Evolutionary conservation across 2,329 filamentous ascomycete genomes (phyloP).

Genomic region (Pseudocercospora fuligena): DNA sequence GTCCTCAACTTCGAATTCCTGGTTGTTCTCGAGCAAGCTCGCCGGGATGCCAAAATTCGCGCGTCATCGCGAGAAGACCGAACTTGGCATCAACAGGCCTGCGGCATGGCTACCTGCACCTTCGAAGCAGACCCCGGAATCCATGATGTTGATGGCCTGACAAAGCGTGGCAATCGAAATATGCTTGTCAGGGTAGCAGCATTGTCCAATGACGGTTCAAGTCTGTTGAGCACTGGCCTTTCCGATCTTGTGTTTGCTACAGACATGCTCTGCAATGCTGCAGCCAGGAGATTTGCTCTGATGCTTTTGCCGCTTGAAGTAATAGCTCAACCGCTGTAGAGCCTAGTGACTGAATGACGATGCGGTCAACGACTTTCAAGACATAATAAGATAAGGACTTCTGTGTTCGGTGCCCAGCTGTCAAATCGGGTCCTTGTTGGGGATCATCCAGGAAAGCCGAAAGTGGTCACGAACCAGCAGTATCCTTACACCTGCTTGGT

Average conservation of each 20-base stretch:
- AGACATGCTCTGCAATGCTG: neutral
- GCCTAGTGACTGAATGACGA: neutral
- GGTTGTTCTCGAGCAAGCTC: neutral
- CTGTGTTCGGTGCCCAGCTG: neutral
- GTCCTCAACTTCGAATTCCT: neutral
- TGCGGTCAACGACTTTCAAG: neutral
- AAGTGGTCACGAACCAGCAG: neutral
- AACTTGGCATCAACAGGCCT: neutral
- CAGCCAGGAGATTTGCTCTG: neutral
- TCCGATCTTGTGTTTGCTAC: neutral
- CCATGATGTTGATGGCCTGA: conserved; percentile 1
- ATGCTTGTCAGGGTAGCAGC: conserved; percentile 4
- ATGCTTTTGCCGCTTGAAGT: neutral
- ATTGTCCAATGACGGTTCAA: neutral
- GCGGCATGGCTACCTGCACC: neutral
- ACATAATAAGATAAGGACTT: neutral
- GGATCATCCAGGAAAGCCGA: neutral
- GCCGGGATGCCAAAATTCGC: neutral
- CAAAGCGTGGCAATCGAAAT: conserved; percentile 2
- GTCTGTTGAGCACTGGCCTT: neutral
- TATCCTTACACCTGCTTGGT: neutral
- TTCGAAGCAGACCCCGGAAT: neutral
- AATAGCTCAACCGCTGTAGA: neutral
- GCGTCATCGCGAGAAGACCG: neutral
- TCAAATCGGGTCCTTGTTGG: neutral